phyloP scores from a whole-genome alignment of 2,329 filamentous ascomycete genomes.

The Alternaria triticina region DNA sequence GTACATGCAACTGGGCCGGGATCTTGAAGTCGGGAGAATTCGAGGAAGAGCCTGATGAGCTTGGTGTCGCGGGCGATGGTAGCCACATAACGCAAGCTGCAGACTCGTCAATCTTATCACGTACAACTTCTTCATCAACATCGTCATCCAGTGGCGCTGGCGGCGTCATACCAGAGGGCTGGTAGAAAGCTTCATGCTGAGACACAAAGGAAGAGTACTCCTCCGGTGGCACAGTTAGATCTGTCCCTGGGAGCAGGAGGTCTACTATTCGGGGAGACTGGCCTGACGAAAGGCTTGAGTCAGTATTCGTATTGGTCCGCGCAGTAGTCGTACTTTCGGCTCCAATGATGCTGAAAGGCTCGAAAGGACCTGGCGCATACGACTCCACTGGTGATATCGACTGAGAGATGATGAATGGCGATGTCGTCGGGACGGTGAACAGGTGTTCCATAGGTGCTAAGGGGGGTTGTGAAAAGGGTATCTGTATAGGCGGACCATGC shows the following conservation, averaged over 20 bases:
- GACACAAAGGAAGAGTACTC: constrained; percentile 44
- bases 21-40: constrained; percentile 30
- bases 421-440: constrained; percentile 22
- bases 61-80: constrained; percentile 46
- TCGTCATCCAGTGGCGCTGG: constrained; percentile 48
- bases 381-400: constrained; percentile 39
- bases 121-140: constrained; percentile 63
- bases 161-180: constrained; percentile 37
- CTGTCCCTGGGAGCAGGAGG: constrained; percentile 57
- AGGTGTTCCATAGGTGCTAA: constrained; percentile 8
- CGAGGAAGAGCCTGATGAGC: constrained; percentile 43
- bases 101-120: constrained; percentile 43
- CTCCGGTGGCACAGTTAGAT: constrained; percentile 52
- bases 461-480: constrained; percentile 19
- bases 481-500: constrained; percentile 13
- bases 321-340: constrained; percentile 35
- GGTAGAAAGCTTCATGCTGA: constrained; percentile 46
- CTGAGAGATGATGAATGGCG: constrained; percentile 32
- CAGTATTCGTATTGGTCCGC: constrained; percentile 34
- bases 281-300: constrained; percentile 50
- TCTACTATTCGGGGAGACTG: constrained; percentile 58
- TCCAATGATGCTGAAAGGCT: constrained; percentile 50
- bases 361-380: constrained; percentile 43
- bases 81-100: constrained; percentile 49
- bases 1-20: constrained; percentile 57